These are phyloP conservation scores for Alternaria arborescens DNA, from an alignment of 2,329 filamentous ascomycete genomes.

Conservation along the genomic window DNA sequence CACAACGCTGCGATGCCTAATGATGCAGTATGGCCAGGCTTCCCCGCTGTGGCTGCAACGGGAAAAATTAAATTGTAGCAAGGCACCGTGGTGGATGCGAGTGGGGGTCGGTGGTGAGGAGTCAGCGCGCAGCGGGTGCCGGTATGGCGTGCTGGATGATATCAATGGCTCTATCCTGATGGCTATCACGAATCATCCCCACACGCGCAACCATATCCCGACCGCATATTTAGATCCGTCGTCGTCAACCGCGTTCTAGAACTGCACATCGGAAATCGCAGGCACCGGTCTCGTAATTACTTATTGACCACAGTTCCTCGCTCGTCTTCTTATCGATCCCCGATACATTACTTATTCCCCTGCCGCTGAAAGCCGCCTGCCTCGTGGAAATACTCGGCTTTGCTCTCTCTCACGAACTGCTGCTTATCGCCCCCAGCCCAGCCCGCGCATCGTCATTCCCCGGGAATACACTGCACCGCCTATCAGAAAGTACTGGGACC, in stretches of 20 bases:
- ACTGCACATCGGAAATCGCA: conserved; percentile 24
- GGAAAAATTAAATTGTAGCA: conserved; percentile 25
- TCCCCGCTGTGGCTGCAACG: conserved; percentile 22
- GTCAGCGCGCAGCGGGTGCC: conserved; percentile 25
- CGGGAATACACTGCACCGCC: conserved; percentile 18
- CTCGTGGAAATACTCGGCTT: conserved; percentile 46
- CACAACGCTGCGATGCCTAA: conserved; percentile 27
- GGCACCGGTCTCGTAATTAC: conserved; percentile 29
- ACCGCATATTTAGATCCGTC: conserved; percentile 30
- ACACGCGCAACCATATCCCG: conserved; percentile 34
- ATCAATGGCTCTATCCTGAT: conserved; percentile 37
- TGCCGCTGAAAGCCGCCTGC: conserved; percentile 43
- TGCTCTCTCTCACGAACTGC: conserved; percentile 18
- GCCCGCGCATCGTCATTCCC: conserved; percentile 23
- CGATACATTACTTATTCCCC: conserved; percentile 21
- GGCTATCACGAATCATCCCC: conserved; percentile 43
- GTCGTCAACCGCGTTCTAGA: conserved; percentile 42
- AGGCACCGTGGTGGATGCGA: conserved; percentile 34
- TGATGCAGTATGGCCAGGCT: conserved; percentile 15
- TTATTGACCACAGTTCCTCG: conserved; percentile 31
- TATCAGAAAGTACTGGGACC: not conserved
- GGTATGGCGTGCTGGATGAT: conserved; percentile 48
- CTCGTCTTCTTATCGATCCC: conserved; percentile 22
- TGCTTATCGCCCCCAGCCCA: conserved; percentile 9
- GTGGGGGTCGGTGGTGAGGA: conserved; percentile 28